Evolutionary conservation across 306 rosid genomes (phyloP).

Genomic region (Canavalia ensiformis): DNA sequence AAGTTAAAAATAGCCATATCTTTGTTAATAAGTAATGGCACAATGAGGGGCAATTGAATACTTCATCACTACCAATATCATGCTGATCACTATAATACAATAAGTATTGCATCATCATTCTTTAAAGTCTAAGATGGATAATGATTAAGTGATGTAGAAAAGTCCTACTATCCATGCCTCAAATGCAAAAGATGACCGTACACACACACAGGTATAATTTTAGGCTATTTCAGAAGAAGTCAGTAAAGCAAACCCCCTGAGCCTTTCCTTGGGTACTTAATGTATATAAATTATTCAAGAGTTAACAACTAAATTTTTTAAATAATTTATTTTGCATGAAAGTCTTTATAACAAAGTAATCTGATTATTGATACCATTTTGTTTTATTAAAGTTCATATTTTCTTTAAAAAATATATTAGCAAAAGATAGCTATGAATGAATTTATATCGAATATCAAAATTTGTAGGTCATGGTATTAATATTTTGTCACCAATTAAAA

Average conservation of each 20-base stretch:
- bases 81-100: background rate
- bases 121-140: constrained; percentile 16
- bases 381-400: background rate
- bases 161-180: constrained; percentile 14
- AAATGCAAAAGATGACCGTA: constrained; percentile 14
- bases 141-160: constrained; percentile 21
- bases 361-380: background rate
- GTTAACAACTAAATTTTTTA: background rate
- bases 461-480: background rate
- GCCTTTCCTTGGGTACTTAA: background rate
- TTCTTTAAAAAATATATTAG: background rate
- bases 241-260: constrained; percentile 25
- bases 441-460: background rate
- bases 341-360: background rate
- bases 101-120: constrained; percentile 3
- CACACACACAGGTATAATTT: background rate
- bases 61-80: constrained; percentile 6
- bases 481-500: constrained; percentile 19
- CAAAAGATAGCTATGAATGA: background rate
- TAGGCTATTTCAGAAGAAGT: background rate
- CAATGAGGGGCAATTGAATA: background rate
- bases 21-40: background rate
- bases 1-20: background rate
- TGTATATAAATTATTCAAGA: background rate
- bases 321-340: background rate